A percentile compares a stretch with the other conserved stretches of the same genome.
phyloP scores from a whole-genome alignment of 345 rosid species.

The Garcia nutans region DNA sequence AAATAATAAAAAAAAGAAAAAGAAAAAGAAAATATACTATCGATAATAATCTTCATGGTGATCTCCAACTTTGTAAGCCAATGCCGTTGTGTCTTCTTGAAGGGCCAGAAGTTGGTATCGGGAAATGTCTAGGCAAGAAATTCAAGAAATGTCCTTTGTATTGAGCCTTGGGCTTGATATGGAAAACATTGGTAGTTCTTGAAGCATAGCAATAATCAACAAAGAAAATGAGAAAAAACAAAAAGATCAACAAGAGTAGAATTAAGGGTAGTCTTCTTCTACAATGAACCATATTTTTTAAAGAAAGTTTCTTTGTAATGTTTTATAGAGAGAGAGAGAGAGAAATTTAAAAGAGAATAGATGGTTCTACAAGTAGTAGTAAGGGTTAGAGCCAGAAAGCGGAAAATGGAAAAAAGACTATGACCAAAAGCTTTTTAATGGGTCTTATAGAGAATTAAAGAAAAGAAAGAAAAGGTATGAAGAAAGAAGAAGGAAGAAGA shows the following conservation, averaged over 20 bases:
- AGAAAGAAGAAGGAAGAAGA: neutral
- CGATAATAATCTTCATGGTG: constrained; percentile 32
- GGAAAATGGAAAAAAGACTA: constrained; percentile 1
- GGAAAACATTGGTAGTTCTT: constrained; percentile 46
- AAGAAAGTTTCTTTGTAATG: too few relatives aligned
- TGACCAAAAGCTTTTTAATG: constrained; percentile 15
- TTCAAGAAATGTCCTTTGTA: constrained; percentile 59
- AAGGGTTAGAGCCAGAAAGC: constrained; percentile 29
- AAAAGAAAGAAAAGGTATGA: neutral
- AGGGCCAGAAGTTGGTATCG: constrained; percentile 87
- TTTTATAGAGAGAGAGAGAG: constrained; percentile 19
- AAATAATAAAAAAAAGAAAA: neutral
- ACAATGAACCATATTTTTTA: constrained; percentile 38
- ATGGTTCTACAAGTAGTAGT: constrained; percentile 31
- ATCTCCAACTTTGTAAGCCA: constrained; percentile 66
- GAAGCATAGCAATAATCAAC: constrained; percentile 44
- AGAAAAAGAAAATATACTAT: neutral
- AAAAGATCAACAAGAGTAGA: constrained; percentile 16
- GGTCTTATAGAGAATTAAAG: neutral
- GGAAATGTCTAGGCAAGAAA: constrained; percentile 75
- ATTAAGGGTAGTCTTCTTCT: constrained; percentile 33
- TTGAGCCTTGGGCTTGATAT: constrained; percentile 37
- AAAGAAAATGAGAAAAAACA: constrained; percentile 25
- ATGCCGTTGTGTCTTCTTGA: constrained; percentile 86
- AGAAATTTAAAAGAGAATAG: constrained; percentile 19